A percentile compares a stretch with the other conserved stretches of the same genome.
These are phyloP conservation scores for Herpotrichia juniperi DNA, from an alignment of 2,329 filamentous ascomycete genomes.

Conservation along the genomic window DNA sequence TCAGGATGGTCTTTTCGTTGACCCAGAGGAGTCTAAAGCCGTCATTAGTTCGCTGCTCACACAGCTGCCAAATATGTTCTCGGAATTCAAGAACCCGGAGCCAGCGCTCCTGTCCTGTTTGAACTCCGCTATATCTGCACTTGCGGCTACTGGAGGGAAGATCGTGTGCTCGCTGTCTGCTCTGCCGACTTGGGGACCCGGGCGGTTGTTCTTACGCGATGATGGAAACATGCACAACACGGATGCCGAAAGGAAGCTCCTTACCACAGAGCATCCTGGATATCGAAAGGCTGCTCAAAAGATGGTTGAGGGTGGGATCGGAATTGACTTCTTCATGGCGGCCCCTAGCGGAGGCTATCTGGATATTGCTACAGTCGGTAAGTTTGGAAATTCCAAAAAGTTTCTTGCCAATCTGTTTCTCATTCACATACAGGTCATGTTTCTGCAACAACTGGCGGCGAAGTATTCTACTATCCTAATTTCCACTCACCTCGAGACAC, in stretches of 20 bases:
- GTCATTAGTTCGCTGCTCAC: conserved; percentile 88
- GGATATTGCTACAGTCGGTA: conserved; percentile 89
- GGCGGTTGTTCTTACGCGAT: conserved; percentile 82
- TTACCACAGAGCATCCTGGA: conserved; percentile 84
- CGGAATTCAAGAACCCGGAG: conserved; percentile 86
- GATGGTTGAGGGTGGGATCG: conserved; percentile 85
- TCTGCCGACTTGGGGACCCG: conserved; percentile 91
- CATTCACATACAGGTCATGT: conserved; percentile 68
- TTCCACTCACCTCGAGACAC: conserved; percentile 88
- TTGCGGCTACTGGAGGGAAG: conserved; percentile 89
- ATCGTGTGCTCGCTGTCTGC: conserved; percentile 85
- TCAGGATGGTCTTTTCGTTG: conserved; percentile 90
- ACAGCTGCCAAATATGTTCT: conserved; percentile 84
- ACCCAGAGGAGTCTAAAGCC: conserved; percentile 85
- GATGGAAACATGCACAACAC: conserved; percentile 80
- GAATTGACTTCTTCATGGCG: conserved; percentile 92
- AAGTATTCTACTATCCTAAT: conserved; percentile 96
- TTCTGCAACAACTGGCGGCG: conserved; percentile 86
- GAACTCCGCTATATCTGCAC: conserved; percentile 80
- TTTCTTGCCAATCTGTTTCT: neutral
- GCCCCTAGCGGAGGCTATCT: conserved; percentile 89
- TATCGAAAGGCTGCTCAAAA: conserved; percentile 88
- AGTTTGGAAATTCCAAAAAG: no score
- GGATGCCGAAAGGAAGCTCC: conserved; percentile 90
- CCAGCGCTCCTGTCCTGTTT: conserved; percentile 84